These are phyloP conservation scores for Hypomontagnella submonticulosa DNA, from an alignment of 495 filamentous ascomycete species.

Conservation along the genomic window DNA sequence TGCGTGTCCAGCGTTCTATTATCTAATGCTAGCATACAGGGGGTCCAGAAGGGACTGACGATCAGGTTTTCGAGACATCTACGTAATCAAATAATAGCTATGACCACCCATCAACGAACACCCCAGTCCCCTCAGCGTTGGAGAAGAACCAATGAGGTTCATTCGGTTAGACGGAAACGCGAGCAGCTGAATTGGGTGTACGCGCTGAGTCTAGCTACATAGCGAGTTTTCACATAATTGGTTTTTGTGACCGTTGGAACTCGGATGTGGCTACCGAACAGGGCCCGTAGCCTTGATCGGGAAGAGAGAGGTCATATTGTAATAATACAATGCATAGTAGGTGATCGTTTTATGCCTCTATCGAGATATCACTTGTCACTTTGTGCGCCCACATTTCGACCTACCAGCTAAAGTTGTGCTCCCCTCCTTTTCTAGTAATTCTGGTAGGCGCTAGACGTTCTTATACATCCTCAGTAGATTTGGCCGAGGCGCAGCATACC, in stretches of 20 bases:
- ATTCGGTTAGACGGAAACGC: slow-evolving; percentile 6
- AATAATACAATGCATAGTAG: slow-evolving; percentile 4
- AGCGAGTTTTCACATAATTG: not conserved
- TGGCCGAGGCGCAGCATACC: not conserved
- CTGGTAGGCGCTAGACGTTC: too few relatives aligned
- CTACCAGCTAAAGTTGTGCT: too few relatives aligned
- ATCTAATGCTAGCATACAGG: slow-evolving; percentile 9
- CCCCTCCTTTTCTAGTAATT: too few relatives aligned
- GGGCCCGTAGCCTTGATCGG: not conserved
- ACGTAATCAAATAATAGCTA: slow-evolving; percentile 23
- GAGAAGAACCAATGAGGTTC: too few relatives aligned
- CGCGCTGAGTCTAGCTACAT: slow-evolving; percentile 3
- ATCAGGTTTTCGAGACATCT: slow-evolving; percentile 20
- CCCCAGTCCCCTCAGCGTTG: too few relatives aligned
- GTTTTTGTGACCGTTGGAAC: slow-evolving; percentile 4
- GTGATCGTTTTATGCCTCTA: not conserved
- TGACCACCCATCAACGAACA: not conserved
- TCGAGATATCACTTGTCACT: slow-evolving; percentile 13
- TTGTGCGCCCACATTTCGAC: not conserved
- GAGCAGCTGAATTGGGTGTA: not conserved
- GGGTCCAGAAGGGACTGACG: slow-evolving; percentile 3
- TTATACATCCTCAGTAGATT: too few relatives aligned
- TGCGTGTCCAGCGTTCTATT: slow-evolving; percentile 1
- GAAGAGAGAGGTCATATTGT: not conserved
- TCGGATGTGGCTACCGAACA: slow-evolving; percentile 38